Base-by-base conservation (phyloP, 2,329 filamentous ascomycete genomes). In the Ploettnerulaceae sp. region DNA sequence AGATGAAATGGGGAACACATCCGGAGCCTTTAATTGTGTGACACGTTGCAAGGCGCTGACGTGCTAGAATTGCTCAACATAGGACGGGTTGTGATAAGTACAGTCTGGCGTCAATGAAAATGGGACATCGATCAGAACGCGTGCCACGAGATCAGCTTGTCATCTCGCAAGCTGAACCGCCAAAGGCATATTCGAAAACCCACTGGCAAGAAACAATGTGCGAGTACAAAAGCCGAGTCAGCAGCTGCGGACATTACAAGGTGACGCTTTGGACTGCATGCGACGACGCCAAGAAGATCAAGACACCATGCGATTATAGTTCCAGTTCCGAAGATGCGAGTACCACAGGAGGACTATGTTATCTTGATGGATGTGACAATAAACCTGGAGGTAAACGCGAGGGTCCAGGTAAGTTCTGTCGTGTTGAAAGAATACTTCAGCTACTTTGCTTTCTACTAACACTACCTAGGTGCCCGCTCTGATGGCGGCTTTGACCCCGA, bases 401-500 rank as follows among this genome's bases (percentile, higher is more conserved):
- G 6, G 40, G 29, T 35, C 40, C 40, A 11, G 31, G 40, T 44
- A 35, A 42, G 39, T 42, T 42, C 25, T 25, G 29, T 25, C 14
- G 15, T 34, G 22, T 8, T 39, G 12, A 11, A 25, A 39, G 36
- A 25, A 26, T 26, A 26, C 24, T 26, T 39, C 20, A 39, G 20
- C n/a, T 39, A 28, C 20, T 25, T 39, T n/a, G 22, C 14, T 26
- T 24, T 25, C 18, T 35, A 15, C 28, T 4, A 34, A 44, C 26
- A 44, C 15, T 44, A 35, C 29, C 28, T 35, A 33, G 31, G 31
- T 33, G 31, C 15, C 31, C 45, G 45, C 37, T 42, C 45, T 21
- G 26, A 48, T 18, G 45, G 45, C 18, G 45, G 45, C 31, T 48
- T 48, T 48, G 38, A 48, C 24, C 45, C 45, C 14, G 37, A 48